Percentiles rank a stretch among this genome's conserved stretches.
These are phyloP conservation scores for Thelonectria discophora DNA, from an alignment of 2,329 filamentous ascomycete species.

Conservation along the genomic window DNA sequence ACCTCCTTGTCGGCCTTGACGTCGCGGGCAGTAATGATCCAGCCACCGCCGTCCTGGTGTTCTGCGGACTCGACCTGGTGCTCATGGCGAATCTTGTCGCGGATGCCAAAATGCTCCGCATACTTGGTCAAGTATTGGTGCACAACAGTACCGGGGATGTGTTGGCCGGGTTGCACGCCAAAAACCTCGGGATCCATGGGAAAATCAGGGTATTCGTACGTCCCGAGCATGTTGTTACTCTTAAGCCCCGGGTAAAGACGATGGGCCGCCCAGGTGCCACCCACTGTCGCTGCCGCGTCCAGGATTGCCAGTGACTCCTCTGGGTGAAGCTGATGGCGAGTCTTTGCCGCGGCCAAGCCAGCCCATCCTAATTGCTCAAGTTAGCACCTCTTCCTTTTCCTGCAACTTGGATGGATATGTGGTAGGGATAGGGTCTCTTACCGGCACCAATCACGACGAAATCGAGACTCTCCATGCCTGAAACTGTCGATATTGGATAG, in stretches of 20 bases:
- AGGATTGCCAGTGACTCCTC: constrained; percentile 64
- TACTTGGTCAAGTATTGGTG: constrained; percentile 59
- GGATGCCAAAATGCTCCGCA: constrained; percentile 54
- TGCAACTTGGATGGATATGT: constrained; percentile 11
- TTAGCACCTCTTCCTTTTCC: background rate
- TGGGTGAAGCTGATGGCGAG: constrained; percentile 67
- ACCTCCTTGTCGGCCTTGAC: constrained; percentile 23
- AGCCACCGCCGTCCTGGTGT: constrained; percentile 52
- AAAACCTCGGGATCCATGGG: constrained; percentile 69
- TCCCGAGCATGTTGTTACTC: constrained; percentile 78
- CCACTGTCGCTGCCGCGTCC: constrained; percentile 65
- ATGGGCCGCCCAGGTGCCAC: constrained; percentile 75
- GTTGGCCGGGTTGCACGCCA: constrained; percentile 54
- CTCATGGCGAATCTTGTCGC: constrained; percentile 50
- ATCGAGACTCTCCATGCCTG: constrained; percentile 54
- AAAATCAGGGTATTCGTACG: constrained; percentile 78
- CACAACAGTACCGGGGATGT: constrained; percentile 58
- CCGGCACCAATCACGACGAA: constrained; percentile 63
- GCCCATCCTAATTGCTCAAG: constrained; percentile 45
- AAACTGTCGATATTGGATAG: too few species aligned
- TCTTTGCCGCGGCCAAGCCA: constrained; percentile 69
- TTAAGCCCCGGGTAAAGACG: constrained; percentile 75
- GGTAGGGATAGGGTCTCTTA: constrained; percentile 44
- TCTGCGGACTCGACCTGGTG: constrained; percentile 55
- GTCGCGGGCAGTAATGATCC: constrained; percentile 43